Base-by-base conservation (phyloP, 352 stramenopile genomes). In the Peronospora farinosa region DNA sequence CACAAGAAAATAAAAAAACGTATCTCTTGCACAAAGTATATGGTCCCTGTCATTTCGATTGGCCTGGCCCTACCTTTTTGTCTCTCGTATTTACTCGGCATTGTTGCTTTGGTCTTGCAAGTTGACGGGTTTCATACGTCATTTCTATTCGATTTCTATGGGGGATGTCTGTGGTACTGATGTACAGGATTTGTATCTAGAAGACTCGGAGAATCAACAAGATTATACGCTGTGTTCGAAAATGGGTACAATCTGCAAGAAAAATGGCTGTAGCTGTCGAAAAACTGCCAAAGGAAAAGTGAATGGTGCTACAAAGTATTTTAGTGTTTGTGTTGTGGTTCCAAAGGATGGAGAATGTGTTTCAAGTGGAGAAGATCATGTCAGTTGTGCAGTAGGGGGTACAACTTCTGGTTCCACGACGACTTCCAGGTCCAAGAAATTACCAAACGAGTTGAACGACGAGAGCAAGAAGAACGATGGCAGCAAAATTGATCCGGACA, bases 201-300 rank as follows among this genome's bases (percentile, higher is more conserved):
- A 60, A 21, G 65, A 70, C 43, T 57, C 65, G 12, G 61, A 57
- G 27, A 64, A 63, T 46, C 51, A 55, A 43, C 21, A 54, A 43
- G 48, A 47, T 27, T 74, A 71, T 33, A 43, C 63, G 3, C 5
- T 59, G 19, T 74, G 65, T 38, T 58, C 56, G 7, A 47, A 60
- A 47, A 61, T 67, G 57, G 49, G 60, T 47, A 54, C 52, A 30
- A 68, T 50, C 23, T 74, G 65, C 57, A 58, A 51, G 45, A 65
- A 56, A n/a, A 62, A 60, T 48, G 53, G 49, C 5, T 74, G 65
- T 45, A 63, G 27, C 25, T 74, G 65, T 50, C 61, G 65, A 0
- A 54, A 49, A 10, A 16, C 42, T 3, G 41, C 49, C 9, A 63
- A 45, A 15, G 47, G 54, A n/a, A 30, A 36, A 21, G 36, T 60